These are phyloP conservation scores for Lodderomyces beijingensis DNA, from an alignment of 1,139 yeast species.

Conservation along the genomic window DNA sequence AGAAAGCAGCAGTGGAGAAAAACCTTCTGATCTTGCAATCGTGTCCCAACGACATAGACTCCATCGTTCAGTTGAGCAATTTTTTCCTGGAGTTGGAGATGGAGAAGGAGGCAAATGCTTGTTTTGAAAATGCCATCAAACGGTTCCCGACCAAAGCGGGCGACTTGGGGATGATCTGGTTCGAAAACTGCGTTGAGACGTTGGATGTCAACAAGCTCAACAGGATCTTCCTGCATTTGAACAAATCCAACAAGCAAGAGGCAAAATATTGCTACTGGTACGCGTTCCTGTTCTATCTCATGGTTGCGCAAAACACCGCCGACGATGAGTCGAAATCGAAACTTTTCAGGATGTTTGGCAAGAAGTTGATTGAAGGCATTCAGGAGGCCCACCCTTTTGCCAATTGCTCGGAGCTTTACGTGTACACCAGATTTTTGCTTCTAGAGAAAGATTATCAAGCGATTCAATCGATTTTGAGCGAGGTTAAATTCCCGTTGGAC, in stretches of 20 bases:
- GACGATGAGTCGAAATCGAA: neutral
- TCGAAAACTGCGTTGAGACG: conserved; percentile 32
- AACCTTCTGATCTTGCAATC: conserved; percentile 39
- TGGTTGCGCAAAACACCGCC: conserved; percentile 15
- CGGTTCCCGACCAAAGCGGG: conserved; percentile 44
- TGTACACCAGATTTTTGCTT: conserved; percentile 45
- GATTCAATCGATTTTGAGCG: conserved; percentile 26
- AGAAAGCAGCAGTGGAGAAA: conserved; percentile 38
- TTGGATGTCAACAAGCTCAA: conserved; percentile 42
- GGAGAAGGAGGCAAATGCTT: conserved; percentile 32
- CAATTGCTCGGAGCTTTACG: conserved; percentile 56
- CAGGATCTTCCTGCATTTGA: conserved; percentile 41
- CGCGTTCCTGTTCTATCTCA: conserved; percentile 38
- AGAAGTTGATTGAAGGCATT: conserved; percentile 43
- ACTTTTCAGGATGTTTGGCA: conserved; percentile 55
- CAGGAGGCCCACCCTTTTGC: conserved; percentile 28
- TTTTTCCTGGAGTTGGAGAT: conserved; percentile 35
- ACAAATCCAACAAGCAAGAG: conserved; percentile 23
- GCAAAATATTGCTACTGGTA: conserved; percentile 44
- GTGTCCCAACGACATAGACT: conserved; percentile 52
- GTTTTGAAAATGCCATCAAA: conserved; percentile 55
- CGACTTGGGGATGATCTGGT: conserved; percentile 46
- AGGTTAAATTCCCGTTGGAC: conserved; percentile 36
- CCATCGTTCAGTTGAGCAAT: conserved; percentile 44
- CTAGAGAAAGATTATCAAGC: conserved; percentile 26